Evolutionary conservation across 257 asterid genomes (phyloP).

Genomic region (Fraxinus pennsylvanica): DNA sequence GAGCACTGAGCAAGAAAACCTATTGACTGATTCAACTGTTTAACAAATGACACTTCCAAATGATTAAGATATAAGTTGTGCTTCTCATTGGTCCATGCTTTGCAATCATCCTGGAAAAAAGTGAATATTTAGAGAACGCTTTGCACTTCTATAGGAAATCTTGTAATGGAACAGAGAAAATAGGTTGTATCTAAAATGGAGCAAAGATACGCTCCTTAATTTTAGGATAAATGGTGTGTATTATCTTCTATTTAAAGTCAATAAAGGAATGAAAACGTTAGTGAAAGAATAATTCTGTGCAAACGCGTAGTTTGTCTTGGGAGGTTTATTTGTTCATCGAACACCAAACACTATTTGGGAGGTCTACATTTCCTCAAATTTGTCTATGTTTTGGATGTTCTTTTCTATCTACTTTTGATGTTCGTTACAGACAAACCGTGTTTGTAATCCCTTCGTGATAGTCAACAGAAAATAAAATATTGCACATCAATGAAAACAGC

Average conservation of each 20-base stretch:
- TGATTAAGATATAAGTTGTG: constrained; percentile 62
- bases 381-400: not conserved
- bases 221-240: not conserved
- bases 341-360: not conserved
- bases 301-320: not conserved
- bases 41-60: constrained; percentile 71
- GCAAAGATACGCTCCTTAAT: not conserved
- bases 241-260: not conserved
- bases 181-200: not conserved
- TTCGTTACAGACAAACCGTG: not conserved
- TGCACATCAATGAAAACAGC: not conserved
- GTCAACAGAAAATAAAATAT: not conserved
- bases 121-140: not conserved
- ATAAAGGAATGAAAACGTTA: not conserved
- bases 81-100: constrained; percentile 66
- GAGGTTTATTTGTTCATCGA: not conserved
- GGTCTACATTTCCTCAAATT: not conserved
- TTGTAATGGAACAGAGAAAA: not conserved
- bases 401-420: not conserved
- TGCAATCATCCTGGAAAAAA: constrained; percentile 30
- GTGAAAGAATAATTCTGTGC: not conserved
- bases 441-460: not conserved
- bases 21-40: constrained; percentile 57
- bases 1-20: constrained; percentile 34
- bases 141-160: not conserved